Percentiles rank a stretch among this genome's conserved stretches.
Evolutionary conservation across 352 stramenopile genomes (phyloP).

Genomic region (Phytophthora macrochlamydospora): DNA sequence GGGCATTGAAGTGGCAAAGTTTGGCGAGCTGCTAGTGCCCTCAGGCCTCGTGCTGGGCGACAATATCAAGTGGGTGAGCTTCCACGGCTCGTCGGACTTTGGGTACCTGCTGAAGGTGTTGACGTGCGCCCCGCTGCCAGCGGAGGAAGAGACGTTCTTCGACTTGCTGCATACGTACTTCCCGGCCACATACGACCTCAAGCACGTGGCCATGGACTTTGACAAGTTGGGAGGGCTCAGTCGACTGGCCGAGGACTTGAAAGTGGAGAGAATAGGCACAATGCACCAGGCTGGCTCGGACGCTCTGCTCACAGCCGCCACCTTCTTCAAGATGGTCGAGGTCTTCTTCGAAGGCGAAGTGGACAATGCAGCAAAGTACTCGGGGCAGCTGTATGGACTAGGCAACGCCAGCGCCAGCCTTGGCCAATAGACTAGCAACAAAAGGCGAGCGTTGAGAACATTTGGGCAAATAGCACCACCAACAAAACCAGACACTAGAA

Average conservation of each 20-base stretch:
- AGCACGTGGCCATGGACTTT: constrained; percentile 98
- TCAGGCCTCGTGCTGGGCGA: constrained; percentile 98
- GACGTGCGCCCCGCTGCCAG: constrained; percentile 89
- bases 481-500: constrained; percentile 21
- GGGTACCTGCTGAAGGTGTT: constrained; percentile 98
- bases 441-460: constrained; percentile 17
- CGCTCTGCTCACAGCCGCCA: constrained; percentile 95
- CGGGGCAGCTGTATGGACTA: constrained; percentile 85
- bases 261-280: constrained; percentile 97
- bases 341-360: constrained; percentile 89
- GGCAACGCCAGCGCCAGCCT: constrained; percentile 64
- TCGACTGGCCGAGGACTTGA: constrained; percentile 95
- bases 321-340: constrained; percentile 93
- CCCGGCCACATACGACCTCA: constrained; percentile 98
- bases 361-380: constrained; percentile 85
- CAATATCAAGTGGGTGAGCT: constrained; percentile 99
- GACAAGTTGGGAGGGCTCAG: constrained; percentile 98
- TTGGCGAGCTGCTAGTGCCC: constrained; percentile 98
- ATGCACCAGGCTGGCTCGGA: constrained; percentile 99
- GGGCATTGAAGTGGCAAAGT: constrained; percentile 97
- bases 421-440: constrained; percentile 38
- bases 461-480: constrained; percentile 30
- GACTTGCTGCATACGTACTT: constrained; percentile 98
- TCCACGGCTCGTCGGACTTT: constrained; percentile 99
- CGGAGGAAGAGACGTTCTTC: constrained; percentile 95